Base-by-base conservation (phyloP, 2,329 filamentous ascomycete species). In the Neofusicoccum ribis region DNA sequence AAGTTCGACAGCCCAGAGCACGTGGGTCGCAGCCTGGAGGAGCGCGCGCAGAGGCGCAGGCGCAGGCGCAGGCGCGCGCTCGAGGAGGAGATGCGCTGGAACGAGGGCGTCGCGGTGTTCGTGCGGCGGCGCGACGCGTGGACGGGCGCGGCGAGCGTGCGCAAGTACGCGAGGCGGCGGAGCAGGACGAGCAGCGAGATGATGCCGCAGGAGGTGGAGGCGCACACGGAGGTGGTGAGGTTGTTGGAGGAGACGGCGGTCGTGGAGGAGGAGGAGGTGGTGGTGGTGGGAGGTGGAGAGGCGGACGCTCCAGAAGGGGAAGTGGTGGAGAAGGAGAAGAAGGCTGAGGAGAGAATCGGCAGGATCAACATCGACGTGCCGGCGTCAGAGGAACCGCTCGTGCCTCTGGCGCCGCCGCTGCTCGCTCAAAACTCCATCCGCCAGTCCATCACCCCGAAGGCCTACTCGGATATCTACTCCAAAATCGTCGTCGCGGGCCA, bases 401-500 rank as follows among this genome's bases (percentile, higher is more conserved):
- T 97, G 3, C 93, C 93, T 0, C 78, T 96, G 58, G 87, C 89
- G 0, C 85, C 87, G 5, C 90, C 91, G 0, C 82, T 97, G 5
- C 90, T 92, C 5, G 81, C 86, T 0, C 83, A 85, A 52, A 93
- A 96, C 73, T 85, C 89, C 0, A 88, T 97, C 76, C 90, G 93
- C 64, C 85, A 88, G 36, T 89, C 88, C 37, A 95, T 97, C 71
- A 89, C 84, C 0, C 87, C 91, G 0, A 79, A 85, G 15, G 85
- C 90, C 64, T 96, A 97, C 77, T 81, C 88, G 0, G 91, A 90
- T 52, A 91, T 98, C 65, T 97, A 96, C 81, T 90, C 91, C 74
- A 97, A 97, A 78, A 90, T 97, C 59, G 88, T 97, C 47, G 77
- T 93, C 0, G 89, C 94, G 72, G 86, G 84, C 43, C 85, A 95